A percentile compares a stretch with the other conserved stretches of the same genome.
Evolutionary conservation across 179 eudicot species (phyloP).

Genomic region (Actinidia polygama): DNA sequence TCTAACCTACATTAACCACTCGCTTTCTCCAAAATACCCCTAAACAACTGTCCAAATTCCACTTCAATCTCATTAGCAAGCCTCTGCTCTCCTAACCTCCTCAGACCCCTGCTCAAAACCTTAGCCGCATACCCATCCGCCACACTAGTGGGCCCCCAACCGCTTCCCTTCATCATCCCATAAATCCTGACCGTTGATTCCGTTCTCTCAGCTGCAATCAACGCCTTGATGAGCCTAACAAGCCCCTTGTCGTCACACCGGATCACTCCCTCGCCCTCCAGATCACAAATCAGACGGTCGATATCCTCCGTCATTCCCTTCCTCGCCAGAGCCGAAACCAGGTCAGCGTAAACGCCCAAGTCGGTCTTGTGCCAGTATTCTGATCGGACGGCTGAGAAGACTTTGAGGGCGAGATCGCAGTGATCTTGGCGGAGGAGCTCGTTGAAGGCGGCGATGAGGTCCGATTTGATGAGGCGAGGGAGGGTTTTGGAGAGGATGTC

Average conservation of each 20-base stretch:
- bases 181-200: conserved; percentile 72
- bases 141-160: conserved; percentile 56
- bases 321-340: conserved; percentile 49
- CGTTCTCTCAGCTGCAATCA: conserved; percentile 55
- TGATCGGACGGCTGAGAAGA: conserved; percentile 59
- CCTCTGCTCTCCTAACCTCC: conserved; percentile 62
- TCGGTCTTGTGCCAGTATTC: conserved; percentile 59
- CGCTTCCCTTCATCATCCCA: conserved; percentile 72
- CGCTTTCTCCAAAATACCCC: conserved; percentile 35
- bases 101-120: conserved; percentile 78
- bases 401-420: conserved; percentile 52
- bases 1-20: not conserved
- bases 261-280: conserved; percentile 49
- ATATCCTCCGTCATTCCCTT: conserved; percentile 54
- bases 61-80: conserved; percentile 65
- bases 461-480: conserved; percentile 74
- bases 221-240: conserved; percentile 57
- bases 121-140: conserved; percentile 76
- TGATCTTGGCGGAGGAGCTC: conserved; percentile 86
- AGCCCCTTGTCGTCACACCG: conserved; percentile 58
- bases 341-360: conserved; percentile 42
- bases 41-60: conserved; percentile 35
- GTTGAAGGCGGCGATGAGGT: conserved; percentile 73
- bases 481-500: conserved; percentile 35
- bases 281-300: conserved; percentile 50